Conservation (phyloP, 305 asterid genomes). For the Solanum aculeatissimum region DNA sequence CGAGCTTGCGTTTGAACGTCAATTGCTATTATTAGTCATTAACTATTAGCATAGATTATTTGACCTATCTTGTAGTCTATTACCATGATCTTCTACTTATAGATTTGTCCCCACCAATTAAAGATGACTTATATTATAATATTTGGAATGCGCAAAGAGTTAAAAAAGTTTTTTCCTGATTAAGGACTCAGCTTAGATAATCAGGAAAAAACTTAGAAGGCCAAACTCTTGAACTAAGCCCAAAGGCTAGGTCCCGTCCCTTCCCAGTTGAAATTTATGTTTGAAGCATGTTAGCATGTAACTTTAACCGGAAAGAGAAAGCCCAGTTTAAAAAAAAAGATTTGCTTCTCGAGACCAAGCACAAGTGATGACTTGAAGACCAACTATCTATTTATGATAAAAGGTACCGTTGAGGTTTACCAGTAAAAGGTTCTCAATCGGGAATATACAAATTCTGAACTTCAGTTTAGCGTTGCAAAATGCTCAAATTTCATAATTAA, state of each 20-base stretch:
- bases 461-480: not conserved
- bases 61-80: not conserved
- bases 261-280: constrained; percentile 12
- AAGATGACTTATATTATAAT: not conserved
- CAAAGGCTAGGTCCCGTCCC: not conserved
- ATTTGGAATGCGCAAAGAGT: not conserved
- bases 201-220: not conserved
- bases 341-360: not conserved
- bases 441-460: not conserved
- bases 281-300: not conserved
- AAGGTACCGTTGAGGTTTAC: not conserved
- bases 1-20: not conserved
- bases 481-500: not conserved
- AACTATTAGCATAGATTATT: not conserved
- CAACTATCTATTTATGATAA: not conserved
- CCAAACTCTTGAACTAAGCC: not conserved
- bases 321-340: not conserved
- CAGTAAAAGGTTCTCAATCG: not conserved
- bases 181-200: not conserved
- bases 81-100: not conserved
- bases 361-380: not conserved
- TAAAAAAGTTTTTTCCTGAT: not conserved
- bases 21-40: not conserved
- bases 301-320: not conserved
- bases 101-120: not conserved